Evolutionary conservation across 106 monocot genomes (phyloP).

Genomic region (Chionographis japonica): DNA sequence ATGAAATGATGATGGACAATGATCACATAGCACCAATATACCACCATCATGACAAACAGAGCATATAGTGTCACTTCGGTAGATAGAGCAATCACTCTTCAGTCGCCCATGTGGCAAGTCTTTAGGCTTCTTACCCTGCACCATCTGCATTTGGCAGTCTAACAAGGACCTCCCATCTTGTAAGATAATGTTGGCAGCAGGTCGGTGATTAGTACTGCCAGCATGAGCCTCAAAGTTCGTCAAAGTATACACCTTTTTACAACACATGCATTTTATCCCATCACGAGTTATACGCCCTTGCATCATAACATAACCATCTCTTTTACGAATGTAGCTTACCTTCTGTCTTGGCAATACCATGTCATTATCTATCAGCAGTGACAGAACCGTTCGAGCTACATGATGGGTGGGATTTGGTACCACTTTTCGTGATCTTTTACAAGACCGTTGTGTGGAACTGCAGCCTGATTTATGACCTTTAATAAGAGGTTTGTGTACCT

Average conservation of each 20-base stretch:
- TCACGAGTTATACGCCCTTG: conserved; percentile 51
- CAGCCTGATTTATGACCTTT: neutral
- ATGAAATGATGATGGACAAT: conserved; percentile 73
- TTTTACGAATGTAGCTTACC: conserved; percentile 42
- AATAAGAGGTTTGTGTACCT: neutral
- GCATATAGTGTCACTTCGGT: conserved; percentile 47
- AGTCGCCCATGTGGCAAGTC: conserved; percentile 18
- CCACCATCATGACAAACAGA: conserved; percentile 75
- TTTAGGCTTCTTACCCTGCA: conserved; percentile 19
- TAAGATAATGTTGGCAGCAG: conserved; percentile 50
- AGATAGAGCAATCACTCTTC: conserved; percentile 30
- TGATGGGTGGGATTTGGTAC: conserved; percentile 7
- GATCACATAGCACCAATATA: conserved; percentile 51
- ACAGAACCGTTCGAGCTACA: conserved; percentile 37
- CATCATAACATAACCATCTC: conserved; percentile 25
- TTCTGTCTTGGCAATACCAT: conserved; percentile 53
- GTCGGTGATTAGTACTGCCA: conserved; percentile 32
- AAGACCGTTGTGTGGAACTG: conserved; percentile 1
- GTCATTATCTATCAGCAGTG: conserved; percentile 59
- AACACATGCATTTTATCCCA: conserved; percentile 74
- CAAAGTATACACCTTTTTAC: conserved; percentile 34
- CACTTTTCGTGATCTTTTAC: conserved; percentile 11
- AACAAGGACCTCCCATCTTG: conserved; percentile 60
- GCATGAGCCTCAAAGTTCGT: conserved; percentile 59
- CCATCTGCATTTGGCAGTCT: conserved; percentile 45